A percentile compares a stretch with the other conserved stretches of the same genome.
phyloP scores from a whole-genome alignment of 768 basidiomycete genomes.

The Boletus rex-veris region DNA sequence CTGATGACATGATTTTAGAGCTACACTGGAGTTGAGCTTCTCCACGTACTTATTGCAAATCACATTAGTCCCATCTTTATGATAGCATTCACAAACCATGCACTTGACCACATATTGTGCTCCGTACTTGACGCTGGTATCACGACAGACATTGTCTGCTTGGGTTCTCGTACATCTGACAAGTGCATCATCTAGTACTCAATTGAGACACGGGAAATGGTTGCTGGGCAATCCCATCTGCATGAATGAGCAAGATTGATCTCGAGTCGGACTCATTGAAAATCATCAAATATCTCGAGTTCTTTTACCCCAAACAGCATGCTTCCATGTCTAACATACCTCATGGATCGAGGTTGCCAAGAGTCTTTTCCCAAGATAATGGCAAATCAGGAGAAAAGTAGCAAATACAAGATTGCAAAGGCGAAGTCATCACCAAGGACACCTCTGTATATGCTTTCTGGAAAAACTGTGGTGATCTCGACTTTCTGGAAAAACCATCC shows the following conservation, averaged over 20 bases:
- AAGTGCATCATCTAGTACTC: slow-evolving; percentile 59
- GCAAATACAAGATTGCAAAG: slow-evolving; percentile 31
- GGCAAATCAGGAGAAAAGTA: slow-evolving; percentile 28
- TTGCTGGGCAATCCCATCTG: slow-evolving; percentile 41
- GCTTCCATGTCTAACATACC: slow-evolving; percentile 43
- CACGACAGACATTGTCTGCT: slow-evolving; percentile 59
- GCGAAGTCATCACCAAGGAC: slow-evolving; percentile 20
- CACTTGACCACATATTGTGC: slow-evolving; percentile 67
- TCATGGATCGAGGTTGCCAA: slow-evolving; percentile 40
- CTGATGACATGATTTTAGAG: slow-evolving; percentile 36
- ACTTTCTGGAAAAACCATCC: slow-evolving; percentile 38
- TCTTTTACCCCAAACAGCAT: slow-evolving; percentile 48
- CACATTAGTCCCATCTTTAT: slow-evolving; percentile 51
- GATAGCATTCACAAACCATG: slow-evolving; percentile 75
- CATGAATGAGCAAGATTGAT: slow-evolving; percentile 33
- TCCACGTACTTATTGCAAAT: slow-evolving; percentile 60
- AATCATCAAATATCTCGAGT: slow-evolving; percentile 41
- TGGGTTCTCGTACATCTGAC: slow-evolving; percentile 63
- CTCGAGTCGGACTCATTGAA: slow-evolving; percentile 35
- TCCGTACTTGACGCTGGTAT: slow-evolving; percentile 64
- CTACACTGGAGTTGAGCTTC: slow-evolving; percentile 64
- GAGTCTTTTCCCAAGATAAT: slow-evolving; percentile 13
- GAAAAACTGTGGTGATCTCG: slow-evolving; percentile 44
- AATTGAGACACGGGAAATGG: slow-evolving; percentile 54
- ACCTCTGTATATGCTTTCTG: slow-evolving; percentile 49